Evolutionary conservation across 2,329 filamentous ascomycete genomes (phyloP), one percentile per base, ranked within the genome.

Genomic region (Dactylellina haptotyla): DNA sequence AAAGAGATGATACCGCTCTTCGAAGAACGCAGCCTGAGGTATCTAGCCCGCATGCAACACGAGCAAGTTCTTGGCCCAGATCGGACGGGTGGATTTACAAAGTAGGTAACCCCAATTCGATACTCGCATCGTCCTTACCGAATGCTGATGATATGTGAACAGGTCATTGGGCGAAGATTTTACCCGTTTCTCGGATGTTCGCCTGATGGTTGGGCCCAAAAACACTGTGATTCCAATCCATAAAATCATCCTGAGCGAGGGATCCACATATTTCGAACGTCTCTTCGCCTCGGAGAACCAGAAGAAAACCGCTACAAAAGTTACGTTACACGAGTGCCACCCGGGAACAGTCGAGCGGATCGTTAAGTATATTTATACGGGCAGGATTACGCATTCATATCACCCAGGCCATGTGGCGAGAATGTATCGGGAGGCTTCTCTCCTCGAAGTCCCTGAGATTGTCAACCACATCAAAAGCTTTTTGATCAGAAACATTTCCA

Each of bases 161-260:
- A 43, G 8, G n/a, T 10, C n/a, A 4, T 16, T 43, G 6, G 39
- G n/a, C 8, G 8, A 43, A 4, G n/a, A n/a, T n/a, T n/a, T n/a
- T n/a, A n/a, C 34, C n/a, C 59, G 48, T 41, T 64, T 64, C 59
- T 53, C 59, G 9, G 59, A 64, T 32, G 23, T 64, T 14, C 25
- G 54, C 3, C 46, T 54, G 3, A 18, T 43, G 18, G 46, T 64
- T 43, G 46, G 59, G 5, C 32, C 46, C 2, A 10, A 32, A 4
- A 18, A 20, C 3, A 32, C n/a, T n/a, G 9, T 54, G 1, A 16
- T 64, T 10, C 43, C 43, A 20, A 48, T 14, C 6, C 59, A 64
- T 16, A 20, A 37, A 34, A 41, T 25, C 26, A 46, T 64, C 20
- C 34, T 64, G 3, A 3, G 10, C 26, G 57, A 62, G 16, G 51